Evolutionary conservation across 768 basidiomycete genomes (phyloP), one percentile per base, ranked within the genome.

Genomic region (Rubroboletus pulcherrimus): DNA sequence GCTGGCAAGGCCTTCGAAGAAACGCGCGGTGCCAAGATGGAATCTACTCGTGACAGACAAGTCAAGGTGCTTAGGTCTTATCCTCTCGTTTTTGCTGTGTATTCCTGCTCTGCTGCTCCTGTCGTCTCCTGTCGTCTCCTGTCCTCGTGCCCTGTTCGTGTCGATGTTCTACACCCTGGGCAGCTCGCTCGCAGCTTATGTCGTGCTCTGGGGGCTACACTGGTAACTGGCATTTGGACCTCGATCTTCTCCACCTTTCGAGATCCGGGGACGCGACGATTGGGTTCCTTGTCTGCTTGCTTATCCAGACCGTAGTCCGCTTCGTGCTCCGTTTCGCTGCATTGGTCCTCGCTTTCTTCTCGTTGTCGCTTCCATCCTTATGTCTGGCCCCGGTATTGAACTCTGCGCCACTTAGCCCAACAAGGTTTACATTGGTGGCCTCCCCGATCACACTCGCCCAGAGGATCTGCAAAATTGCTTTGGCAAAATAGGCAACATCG

Each of bases 381-480:
- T 78, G 75, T 80, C 75, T 76, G 71, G 70, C 70, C 79, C 48
- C 66, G 76, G 81, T 84, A 83, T 84, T 86, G 77, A 85, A 68
- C 80, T 72, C 78, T 83, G 75, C 82, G 78, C 80, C 78, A 77
- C 79, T 77, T 81, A 93, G 90, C 87, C 90, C 77, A 92, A 91
- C 77, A 94, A 94, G 77, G 86, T 94, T 72, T 94, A 94, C 71
- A 84, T 94, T 68, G 91, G 91, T 69, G 90, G 91, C 61, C 81
- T 93, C 57, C 92, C 91, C 60, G 89, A 91, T 74, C 81, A 91
- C 62, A 93, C 91, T 46, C 86, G 87, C 59, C 81, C 86, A 74
- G 89, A 91, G 75, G 91, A 94, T 66, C 74, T 93, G 29, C 86
- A 84, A 72, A 87, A 80, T 59, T 93, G 92, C 71, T 93, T 93